Base-by-base conservation (phyloP, 1,284 basidiomycete genomes). In the Laetiporus sulphureus region DNA sequence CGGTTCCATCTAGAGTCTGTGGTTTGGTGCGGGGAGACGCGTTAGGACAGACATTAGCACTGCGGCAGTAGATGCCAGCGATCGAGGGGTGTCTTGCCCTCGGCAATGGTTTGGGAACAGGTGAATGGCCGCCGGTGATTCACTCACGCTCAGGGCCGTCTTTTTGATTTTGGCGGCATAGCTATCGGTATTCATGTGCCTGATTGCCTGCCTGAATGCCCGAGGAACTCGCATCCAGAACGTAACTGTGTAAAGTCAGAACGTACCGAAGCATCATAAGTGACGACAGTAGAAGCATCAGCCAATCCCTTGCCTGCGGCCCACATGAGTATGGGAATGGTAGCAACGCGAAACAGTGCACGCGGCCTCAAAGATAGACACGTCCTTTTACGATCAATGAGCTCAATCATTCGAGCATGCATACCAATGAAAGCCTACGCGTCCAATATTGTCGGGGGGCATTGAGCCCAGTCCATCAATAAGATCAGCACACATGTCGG, bases 331-430 rank as follows among this genome's bases (percentile, higher is more conserved):
- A 35, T 33, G 27, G 32, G 18, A 41, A 24, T 38, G 27, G 18
- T 20, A 7, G 32, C 21, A 3, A 32, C 19, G 23, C 15, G 16
- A 10, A 24, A 22, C 22, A 49, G 96, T 96, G 72, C 99, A 96
- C 22, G 99, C 96, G 48, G 96, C 95, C 72, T 99, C 96, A 57
- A 99, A 99, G 68, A 99, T 99, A 48, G 93, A 97, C 32, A 96
- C 96, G 67, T 98, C 94, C 83, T 92, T 55, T 36, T 22, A 41
- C 52, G 41, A 40, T 59, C 37, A 46, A 45, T 52, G 38, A 48
- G 43, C 38, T 23, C 23, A 33, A 29, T 20, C 15, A 31, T 22
- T 34, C 6, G 25, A 39, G 15, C 25, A 23, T 27, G 31, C 38
- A 35, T 39, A 33, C 33, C 31, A 30, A 32, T 22, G 5, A 13